Base-by-base conservation (phyloP, 495 filamentous ascomycete genomes). In the Penicillium chermesinum region DNA sequence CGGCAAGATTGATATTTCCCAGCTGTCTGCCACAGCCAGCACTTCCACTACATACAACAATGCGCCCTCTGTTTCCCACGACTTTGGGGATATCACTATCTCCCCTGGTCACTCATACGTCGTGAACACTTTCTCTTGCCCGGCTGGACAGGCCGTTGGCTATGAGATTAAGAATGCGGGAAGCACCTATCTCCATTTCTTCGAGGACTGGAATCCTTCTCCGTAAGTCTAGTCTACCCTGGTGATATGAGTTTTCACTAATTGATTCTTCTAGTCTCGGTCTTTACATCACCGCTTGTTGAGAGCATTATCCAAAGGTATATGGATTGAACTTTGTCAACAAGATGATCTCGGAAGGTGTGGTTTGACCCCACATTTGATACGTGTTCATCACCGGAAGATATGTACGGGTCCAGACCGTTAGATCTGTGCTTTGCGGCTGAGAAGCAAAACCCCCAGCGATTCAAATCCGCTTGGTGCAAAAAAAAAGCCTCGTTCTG, bases 241-340 rank as follows among this genome's bases (percentile, higher is more conserved):
- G n/a, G 15, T 22, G 13, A n/a, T 48, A 15, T 34, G 1, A 52
- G 27, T 27, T 16, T 41, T 12, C 14, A 42, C 61, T 71, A 65
- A 71, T 55, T 10, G 38, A 17, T 20, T 8, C 25, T 14, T 44
- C 7, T 44, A 72, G 69, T 38, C 74, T 86, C 49, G 84, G 85
- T 35, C 62, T 87, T 49, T 87, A 75, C 63, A 71, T 88, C 51
- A 79, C 75, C 36, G 61, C 63, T 16, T 82, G 79, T 59, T 83
- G 72, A 65, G 45, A 36, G 4, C 15, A 34, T 9, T 17, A 19
- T 34, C 38, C 7, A 41, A n/a, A n/a, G n/a, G n/a, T n/a, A n/a
- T n/a, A n/a, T n/a, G n/a, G n/a, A n/a, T n/a, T n/a, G n/a, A n/a
- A n/a, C n/a, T n/a, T n/a, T n/a, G n/a, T n/a, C n/a, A n/a, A n/a